A percentile compares a stretch with the other conserved stretches of the same genome.
These are phyloP conservation scores for Somion occarium DNA, from an alignment of 1,284 basidiomycete species.

Conservation along the genomic window DNA sequence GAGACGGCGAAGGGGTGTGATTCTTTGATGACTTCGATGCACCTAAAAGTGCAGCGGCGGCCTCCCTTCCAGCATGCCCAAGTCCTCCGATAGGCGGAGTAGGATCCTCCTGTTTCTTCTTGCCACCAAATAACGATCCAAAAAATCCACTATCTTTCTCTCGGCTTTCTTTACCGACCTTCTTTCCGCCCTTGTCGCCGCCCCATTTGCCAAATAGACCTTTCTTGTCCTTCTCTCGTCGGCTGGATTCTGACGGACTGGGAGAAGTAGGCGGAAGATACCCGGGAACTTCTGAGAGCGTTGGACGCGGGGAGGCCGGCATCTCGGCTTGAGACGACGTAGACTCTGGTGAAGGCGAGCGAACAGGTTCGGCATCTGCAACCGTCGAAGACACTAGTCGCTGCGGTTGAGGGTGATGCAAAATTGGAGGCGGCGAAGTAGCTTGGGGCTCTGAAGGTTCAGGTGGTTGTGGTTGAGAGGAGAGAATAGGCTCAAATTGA, in stretches of 20 bases:
- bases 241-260: conserved; percentile 32
- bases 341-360: conserved; percentile 39
- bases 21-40: conserved; percentile 75
- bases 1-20: conserved; percentile 55
- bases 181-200: conserved; percentile 48
- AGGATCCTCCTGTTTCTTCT: conserved; percentile 71
- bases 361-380: conserved; percentile 31
- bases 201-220: conserved; percentile 74
- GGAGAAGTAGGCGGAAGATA: conserved; percentile 25
- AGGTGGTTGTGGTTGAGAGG: conserved; percentile 2
- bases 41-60: conserved; percentile 79
- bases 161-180: conserved; percentile 45
- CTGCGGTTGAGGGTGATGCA: conserved; percentile 55
- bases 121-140: conserved; percentile 81
- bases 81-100: conserved; percentile 43
- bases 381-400: conserved; percentile 29
- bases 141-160: conserved; percentile 81
- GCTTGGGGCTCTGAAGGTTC: conserved; percentile 10
- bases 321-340: conserved; percentile 41
- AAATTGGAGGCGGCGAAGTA: conserved; percentile 33
- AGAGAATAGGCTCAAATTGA: conserved; percentile 3
- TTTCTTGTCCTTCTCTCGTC: conserved; percentile 63
- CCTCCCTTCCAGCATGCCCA: conserved; percentile 66
- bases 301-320: conserved; percentile 21
- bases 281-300: conserved; percentile 22